Conservation (phyloP, 1,139 yeast species). For the Saccharomyces pastorianus region DNA sequence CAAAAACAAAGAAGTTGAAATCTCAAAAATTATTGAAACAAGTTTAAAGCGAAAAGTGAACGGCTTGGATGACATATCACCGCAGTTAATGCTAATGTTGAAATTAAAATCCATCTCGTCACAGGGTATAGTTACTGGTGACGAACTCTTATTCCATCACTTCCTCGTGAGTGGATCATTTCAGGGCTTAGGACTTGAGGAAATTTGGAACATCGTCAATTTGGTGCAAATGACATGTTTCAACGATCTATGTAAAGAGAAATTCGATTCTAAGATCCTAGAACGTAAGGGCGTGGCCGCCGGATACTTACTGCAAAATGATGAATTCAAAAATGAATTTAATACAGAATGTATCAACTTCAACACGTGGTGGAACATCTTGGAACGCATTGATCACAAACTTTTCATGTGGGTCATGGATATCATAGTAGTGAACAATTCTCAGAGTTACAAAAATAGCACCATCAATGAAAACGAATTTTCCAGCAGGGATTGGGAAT, state of each 20-base stretch:
- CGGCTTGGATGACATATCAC: constrained; percentile 12
- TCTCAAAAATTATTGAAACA: constrained; percentile 21
- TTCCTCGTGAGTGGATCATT: constrained; percentile 20
- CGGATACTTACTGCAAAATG: constrained; percentile 19
- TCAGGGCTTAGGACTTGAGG: constrained; percentile 7
- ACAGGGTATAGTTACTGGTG: constrained; percentile 28
- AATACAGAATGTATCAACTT: constrained; percentile 25
- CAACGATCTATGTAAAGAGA: constrained; percentile 24
- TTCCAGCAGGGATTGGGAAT: constrained; percentile 23
- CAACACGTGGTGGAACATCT: constrained; percentile 28
- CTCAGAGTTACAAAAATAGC: constrained; percentile 20
- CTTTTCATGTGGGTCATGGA: constrained; percentile 32
- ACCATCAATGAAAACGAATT: constrained; percentile 17
- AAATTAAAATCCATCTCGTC: constrained; percentile 27
- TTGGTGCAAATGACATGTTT: constrained; percentile 30
- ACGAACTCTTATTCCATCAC: constrained; percentile 28
- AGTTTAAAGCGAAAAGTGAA: constrained; percentile 16
- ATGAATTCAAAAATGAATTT: constrained; percentile 27
- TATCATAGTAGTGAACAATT: constrained; percentile 25
- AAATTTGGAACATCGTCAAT: constrained; percentile 30
- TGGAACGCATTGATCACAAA: constrained; percentile 27
- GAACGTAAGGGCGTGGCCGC: constrained; percentile 23
- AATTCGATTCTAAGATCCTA: constrained; percentile 26
- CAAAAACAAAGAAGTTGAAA: constrained; percentile 26
- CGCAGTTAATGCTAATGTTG: constrained; percentile 20